Evolutionary conservation across 2,329 filamentous ascomycete species (phyloP), one percentile per base, ranked within the genome.

Genomic region (Drechslerella coelobrocha): DNA sequence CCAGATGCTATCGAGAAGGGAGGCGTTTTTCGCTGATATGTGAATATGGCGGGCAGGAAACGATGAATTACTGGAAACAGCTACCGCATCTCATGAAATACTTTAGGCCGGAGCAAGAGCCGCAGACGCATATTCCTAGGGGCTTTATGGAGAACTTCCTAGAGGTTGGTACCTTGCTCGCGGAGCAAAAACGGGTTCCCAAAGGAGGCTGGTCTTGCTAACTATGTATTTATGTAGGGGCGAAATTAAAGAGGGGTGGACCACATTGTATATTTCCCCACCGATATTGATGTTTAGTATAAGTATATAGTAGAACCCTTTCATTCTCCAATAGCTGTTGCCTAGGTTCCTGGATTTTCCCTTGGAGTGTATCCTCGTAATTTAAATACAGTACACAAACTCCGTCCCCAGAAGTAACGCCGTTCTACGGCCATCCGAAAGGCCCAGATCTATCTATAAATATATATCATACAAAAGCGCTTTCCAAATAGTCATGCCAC

Each of bases 21-120:
- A 45, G 41, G n/a, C n/a, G n/a, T n/a, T n/a, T n/a, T n/a, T n/a
- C n/a, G n/a, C n/a, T 4, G 34, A 26, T 17, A 21, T 52, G 34
- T 34, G n/a, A n/a, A n/a, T n/a, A n/a, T n/a, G n/a, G 37, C 14
- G 48, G 5, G 47, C 41, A 97, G 92, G 94, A 99, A 84, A 99
- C 90, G 59, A 87, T 99, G 84, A 99, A 99, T 83, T 99, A 90
- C 84, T 99, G 94, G 94, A 96, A 97, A 82, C 94, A 99, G 81
- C 84, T 92, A 73, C 90, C 90, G 73, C 94, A 99, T 80, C 85
- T 99, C 76, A 91, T 99, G 85, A 92, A 94, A 29, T 99, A 96
- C 81, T 99, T 97, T 85, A 88, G 92, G 78, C 85, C 88, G 76
- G 92, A 97, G 80, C 91, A 87, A 83, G 91, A 86, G 79, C 89